A percentile compares a stretch with the other conserved stretches of the same genome.
Conservation (phyloP, 805 yeast genomes). For the Saccharomyces paradoxus region DNA sequence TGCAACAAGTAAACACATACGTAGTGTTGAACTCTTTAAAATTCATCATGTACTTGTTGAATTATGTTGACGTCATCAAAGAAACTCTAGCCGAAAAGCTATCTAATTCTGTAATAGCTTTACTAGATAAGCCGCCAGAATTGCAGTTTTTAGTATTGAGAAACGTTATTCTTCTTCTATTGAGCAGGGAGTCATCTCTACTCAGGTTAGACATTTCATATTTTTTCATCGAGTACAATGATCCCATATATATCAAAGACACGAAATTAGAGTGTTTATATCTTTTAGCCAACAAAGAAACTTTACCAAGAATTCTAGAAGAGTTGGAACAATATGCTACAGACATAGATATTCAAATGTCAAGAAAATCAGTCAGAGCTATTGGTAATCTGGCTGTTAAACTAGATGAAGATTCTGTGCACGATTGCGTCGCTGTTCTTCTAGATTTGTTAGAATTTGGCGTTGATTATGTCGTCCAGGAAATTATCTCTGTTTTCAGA, state of each 20-base stretch:
- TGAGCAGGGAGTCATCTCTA: conserved; percentile 54
- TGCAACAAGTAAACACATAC: conserved; percentile 74
- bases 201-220: conserved; percentile 57
- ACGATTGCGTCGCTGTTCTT: conserved; percentile 55
- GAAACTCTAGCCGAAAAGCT: conserved; percentile 52
- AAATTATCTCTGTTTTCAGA: conserved; percentile 64
- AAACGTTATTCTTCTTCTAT: conserved; percentile 65
- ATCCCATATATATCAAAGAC: conserved; percentile 81
- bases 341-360: conserved; percentile 79
- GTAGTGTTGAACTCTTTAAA: conserved; percentile 74
- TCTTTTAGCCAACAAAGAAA: conserved; percentile 59
- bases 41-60: conserved; percentile 60
- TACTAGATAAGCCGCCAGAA: conserved; percentile 72
- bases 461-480: conserved; percentile 70
- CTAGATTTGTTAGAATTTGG: conserved; percentile 54
- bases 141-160: conserved; percentile 75
- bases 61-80: conserved; percentile 55
- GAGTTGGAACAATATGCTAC: conserved; percentile 83
- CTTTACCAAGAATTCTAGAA: conserved; percentile 51
- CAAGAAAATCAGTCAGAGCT: conserved; percentile 79
- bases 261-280: conserved; percentile 84
- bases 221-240: conserved; percentile 77
- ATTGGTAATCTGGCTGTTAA: conserved; percentile 84
- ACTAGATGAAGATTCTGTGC: conserved; percentile 47
- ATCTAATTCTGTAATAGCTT: conserved; percentile 59